phyloP scores from a whole-genome alignment of 192 early-diverging fungal species.

The Oehlia diaphana region DNA sequence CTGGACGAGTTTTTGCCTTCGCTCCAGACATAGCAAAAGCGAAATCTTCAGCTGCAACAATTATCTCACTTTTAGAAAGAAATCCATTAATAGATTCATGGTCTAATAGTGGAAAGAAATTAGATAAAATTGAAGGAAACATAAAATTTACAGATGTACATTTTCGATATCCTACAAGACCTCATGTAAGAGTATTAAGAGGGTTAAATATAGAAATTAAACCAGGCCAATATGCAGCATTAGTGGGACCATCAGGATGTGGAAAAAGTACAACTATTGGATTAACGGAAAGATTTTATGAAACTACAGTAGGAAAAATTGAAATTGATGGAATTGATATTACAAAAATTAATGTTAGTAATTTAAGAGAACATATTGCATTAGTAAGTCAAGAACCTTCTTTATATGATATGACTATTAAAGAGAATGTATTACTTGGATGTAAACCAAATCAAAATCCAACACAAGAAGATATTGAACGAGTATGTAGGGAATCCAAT shows the following conservation, averaged over 20 bases:
- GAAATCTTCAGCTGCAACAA: slow-evolving; percentile 53
- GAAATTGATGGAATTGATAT: slow-evolving; percentile 45
- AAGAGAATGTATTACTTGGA: slow-evolving; percentile 61
- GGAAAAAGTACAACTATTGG: slow-evolving; percentile 68
- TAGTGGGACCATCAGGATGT: slow-evolving; percentile 76
- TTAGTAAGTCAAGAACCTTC: slow-evolving; percentile 49
- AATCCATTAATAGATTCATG: slow-evolving; percentile 46
- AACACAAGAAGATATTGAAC: slow-evolving; percentile 48
- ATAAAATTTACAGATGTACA: slow-evolving; percentile 38
- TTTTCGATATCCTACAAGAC: slow-evolving; percentile 60
- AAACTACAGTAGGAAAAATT: slow-evolving; percentile 44
- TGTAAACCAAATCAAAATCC: slow-evolving; percentile 43
- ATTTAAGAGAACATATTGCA: slow-evolving; percentile 49
- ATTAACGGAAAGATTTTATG: slow-evolving; percentile 60
- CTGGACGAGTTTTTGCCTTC: slow-evolving; percentile 51
- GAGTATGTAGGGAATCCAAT: slow-evolving; percentile 53
- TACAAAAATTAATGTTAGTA: slow-evolving; percentile 44
- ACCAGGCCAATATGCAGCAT: slow-evolving; percentile 68
- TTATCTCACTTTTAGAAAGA: slow-evolving; percentile 52
- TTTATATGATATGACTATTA: slow-evolving; percentile 36
- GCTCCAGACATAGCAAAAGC: slow-evolving; percentile 61
- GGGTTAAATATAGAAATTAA: slow-evolving; percentile 55
- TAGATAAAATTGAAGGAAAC: slow-evolving; percentile 35
- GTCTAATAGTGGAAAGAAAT: slow-evolving; percentile 33
- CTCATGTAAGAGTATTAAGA: slow-evolving; percentile 60